These are phyloP conservation scores for Tephrocybe sp. DNA, from an alignment of 768 basidiomycete genomes.

Conservation along the genomic window DNA sequence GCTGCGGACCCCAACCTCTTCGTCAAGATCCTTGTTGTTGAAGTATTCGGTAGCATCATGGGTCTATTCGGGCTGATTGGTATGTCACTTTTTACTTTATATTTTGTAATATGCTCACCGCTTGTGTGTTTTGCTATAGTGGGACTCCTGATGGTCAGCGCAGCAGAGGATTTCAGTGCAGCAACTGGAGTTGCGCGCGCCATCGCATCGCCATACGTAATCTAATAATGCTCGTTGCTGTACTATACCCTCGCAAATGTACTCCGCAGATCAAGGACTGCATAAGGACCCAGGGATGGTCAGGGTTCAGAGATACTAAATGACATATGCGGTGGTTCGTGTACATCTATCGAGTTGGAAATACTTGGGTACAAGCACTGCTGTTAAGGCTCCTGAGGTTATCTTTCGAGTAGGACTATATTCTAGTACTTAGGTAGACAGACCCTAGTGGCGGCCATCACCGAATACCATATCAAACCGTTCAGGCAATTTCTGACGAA, in stretches of 20 bases:
- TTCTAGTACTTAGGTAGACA: too few species aligned
- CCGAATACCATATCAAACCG: too few species aligned
- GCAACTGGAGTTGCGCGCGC: constrained; percentile 30
- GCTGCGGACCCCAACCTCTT: constrained; percentile 94
- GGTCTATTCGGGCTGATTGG: constrained; percentile 93
- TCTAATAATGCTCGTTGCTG: constrained; percentile 20
- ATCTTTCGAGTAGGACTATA: too few species aligned
- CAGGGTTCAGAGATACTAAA: too few species aligned
- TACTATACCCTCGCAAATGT: constrained; percentile 14
- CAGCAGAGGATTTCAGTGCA: constrained; percentile 56
- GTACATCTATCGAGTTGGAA: too few species aligned
- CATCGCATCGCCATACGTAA: constrained; percentile 38
- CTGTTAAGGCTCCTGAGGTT: too few species aligned
- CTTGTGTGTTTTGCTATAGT: constrained; percentile 59
- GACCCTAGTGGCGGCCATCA: too few species aligned
- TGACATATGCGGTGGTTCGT: too few species aligned
- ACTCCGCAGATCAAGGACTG: not conserved
- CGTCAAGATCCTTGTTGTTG: constrained; percentile 95
- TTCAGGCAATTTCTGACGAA: too few species aligned
- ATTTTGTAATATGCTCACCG: too few species aligned
- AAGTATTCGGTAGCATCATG: constrained; percentile 90
- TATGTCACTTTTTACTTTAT: constrained; percentile 40
- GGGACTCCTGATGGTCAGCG: constrained; percentile 76
- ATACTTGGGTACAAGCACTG: too few species aligned
- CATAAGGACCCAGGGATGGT: too few species aligned